These are phyloP conservation scores for Rutidosis leptorrhynchoides DNA, from an alignment of 129 eudicot genomes.

Conservation along the genomic window DNA sequence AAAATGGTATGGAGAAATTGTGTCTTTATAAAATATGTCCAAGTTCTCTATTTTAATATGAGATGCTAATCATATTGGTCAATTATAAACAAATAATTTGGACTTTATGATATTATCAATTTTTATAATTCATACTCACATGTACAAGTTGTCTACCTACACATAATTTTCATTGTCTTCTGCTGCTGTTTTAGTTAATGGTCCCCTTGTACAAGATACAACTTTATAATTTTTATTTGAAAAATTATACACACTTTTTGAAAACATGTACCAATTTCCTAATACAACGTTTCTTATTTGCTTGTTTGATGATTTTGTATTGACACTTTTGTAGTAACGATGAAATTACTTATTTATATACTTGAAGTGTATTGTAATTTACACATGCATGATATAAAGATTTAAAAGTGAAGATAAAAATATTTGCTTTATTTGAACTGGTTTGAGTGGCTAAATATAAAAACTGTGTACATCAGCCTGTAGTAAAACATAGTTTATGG, in stretches of 20 bases:
- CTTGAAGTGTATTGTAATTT: neutral
- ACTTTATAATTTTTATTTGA: slow-evolving; percentile 3
- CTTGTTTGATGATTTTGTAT: neutral
- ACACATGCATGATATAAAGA: neutral
- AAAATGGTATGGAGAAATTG: slow-evolving; percentile 54
- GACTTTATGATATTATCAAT: slow-evolving; percentile 25
- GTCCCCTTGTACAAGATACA: slow-evolving; percentile 35
- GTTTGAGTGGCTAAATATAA: neutral
- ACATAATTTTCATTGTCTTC: slow-evolving; percentile 46
- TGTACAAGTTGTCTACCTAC: slow-evolving; percentile 17
- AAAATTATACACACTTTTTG: neutral
- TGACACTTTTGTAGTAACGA: too few species aligned
- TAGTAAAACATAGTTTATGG: neutral
- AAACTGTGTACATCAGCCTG: slow-evolving; percentile 8
- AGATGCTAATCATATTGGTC: slow-evolving; percentile 39
- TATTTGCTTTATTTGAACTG: slow-evolving; percentile 4
- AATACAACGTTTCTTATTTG: neutral
- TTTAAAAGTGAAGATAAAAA: neutral
- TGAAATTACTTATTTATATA: neutral
- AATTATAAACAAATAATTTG: slow-evolving; percentile 26
- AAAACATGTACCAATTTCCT: neutral
- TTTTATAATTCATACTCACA: neutral
- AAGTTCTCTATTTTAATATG: slow-evolving; percentile 48
- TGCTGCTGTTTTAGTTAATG: slow-evolving; percentile 41
- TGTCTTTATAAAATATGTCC: slow-evolving; percentile 55